A percentile compares a stretch with the other conserved stretches of the same genome.
These are phyloP conservation scores for Ceratobasidium sp. DNA, from an alignment of 1,284 basidiomycete species.

Conservation along the genomic window DNA sequence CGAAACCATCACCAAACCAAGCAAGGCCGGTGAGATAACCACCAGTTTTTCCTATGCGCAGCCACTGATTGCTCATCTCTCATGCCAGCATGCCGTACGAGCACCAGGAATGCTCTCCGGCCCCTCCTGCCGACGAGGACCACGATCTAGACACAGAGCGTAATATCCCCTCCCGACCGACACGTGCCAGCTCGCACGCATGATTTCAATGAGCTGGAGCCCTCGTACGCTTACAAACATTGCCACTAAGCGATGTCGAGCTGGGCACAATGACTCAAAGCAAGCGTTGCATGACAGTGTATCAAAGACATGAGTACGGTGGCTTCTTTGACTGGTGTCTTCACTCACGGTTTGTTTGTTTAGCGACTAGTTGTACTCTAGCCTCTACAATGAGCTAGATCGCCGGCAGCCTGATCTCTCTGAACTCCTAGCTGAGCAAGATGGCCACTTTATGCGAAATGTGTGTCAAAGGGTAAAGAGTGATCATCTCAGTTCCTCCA, in stretches of 20 bases:
- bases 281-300: constrained; percentile 1
- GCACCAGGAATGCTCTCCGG: background rate
- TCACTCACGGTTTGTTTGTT: background rate
- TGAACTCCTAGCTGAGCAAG: constrained; percentile 11
- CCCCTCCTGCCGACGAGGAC: background rate
- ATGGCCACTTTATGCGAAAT: background rate
- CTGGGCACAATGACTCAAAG: constrained; percentile 16
- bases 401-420: background rate
- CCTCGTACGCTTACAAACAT: background rate
- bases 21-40: no score
- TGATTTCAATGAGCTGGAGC: constrained; percentile 20
- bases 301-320: background rate
- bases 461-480: no score
- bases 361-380: background rate
- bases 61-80: no score
- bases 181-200: constrained; percentile 24
- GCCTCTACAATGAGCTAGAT: constrained; percentile 5
- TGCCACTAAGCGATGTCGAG: background rate
- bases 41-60: no score
- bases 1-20: no score
- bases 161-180: constrained; percentile 3
- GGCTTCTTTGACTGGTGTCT: background rate
- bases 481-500: no score
- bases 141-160: background rate
- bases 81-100: no score